phyloP scores from a whole-genome alignment of 1,139 yeast genomes.

The Candida buenavistaensis region DNA sequence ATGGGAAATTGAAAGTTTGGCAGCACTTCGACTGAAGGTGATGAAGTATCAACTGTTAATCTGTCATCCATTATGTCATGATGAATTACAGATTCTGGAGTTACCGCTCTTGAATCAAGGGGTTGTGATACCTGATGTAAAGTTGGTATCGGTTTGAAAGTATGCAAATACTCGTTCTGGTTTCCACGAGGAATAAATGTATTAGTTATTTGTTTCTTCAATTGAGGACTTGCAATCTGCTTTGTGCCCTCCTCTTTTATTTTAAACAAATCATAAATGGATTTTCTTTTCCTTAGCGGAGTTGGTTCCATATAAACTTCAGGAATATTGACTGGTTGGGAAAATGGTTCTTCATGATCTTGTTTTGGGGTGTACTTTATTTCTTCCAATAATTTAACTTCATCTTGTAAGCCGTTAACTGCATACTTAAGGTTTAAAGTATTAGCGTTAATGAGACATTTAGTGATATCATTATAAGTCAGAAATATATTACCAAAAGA shows the following conservation, averaged over 20 bases:
- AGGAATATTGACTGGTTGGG: constrained; percentile 11
- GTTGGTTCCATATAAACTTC: constrained; percentile 1
- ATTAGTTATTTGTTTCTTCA: constrained; percentile 6
- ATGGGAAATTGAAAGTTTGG: constrained; percentile 8
- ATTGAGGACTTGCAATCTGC: neutral
- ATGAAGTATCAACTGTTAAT: constrained; percentile 1
- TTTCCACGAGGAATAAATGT: constrained; percentile 14
- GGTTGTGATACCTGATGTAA: constrained; percentile 8
- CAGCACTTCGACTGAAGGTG: constrained; percentile 9
- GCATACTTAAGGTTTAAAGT: constrained; percentile 24
- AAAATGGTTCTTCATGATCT: constrained; percentile 4
- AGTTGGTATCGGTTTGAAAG: constrained; percentile 19
- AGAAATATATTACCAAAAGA: constrained; percentile 23
- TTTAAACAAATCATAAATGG: constrained; percentile 2
- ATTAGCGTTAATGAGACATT: constrained; percentile 22
- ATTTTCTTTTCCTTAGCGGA: constrained; percentile 1
- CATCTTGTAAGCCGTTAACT: constrained; percentile 11
- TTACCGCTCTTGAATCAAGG: neutral
- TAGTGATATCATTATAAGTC: constrained; percentile 23
- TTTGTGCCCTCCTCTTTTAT: neutral
- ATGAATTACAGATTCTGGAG: constrained; percentile 12
- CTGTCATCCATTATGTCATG: constrained; percentile 2
- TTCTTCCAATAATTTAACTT: constrained; percentile 7
- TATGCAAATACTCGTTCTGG: constrained; percentile 17
- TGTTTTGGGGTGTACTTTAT: constrained; percentile 4